phyloP scores from a whole-genome alignment of 768 basidiomycete genomes.

The Kwoniella sp. region DNA sequence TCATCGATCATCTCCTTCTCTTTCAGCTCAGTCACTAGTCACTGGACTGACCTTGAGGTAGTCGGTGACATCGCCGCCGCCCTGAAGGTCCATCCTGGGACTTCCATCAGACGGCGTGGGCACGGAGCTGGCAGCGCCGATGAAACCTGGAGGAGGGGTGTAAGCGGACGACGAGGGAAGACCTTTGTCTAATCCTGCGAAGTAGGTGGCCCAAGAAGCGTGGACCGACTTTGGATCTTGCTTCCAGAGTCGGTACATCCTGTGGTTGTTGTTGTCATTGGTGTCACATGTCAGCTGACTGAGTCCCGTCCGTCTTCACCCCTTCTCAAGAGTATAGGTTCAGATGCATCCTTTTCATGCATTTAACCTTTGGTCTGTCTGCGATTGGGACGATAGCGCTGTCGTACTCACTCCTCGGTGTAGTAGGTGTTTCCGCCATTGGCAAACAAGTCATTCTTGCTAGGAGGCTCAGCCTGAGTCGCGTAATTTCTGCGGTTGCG shows the following conservation, averaged over 20 bases:
- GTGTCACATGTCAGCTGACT: slow-evolving; percentile 6
- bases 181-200: slow-evolving; percentile 88
- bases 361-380: background rate
- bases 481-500: slow-evolving; percentile 35
- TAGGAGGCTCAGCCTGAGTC: slow-evolving; percentile 49
- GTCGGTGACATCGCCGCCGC: slow-evolving; percentile 75
- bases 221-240: slow-evolving; percentile 91
- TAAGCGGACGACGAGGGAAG: slow-evolving; percentile 70
- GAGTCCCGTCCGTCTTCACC: background rate
- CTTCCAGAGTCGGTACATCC: slow-evolving; percentile 78
- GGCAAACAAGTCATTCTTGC: slow-evolving; percentile 65
- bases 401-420: slow-evolving; percentile 66
- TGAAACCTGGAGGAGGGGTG: slow-evolving; percentile 73
- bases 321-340: background rate
- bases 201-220: slow-evolving; percentile 91
- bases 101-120: slow-evolving; percentile 76
- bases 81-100: slow-evolving; percentile 67
- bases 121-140: slow-evolving; percentile 58
- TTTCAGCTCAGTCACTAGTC: no score
- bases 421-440: slow-evolving; percentile 95
- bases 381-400: background rate
- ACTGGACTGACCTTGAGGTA: slow-evolving; percentile 78
- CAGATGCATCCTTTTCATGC: background rate
- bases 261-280: slow-evolving; percentile 10
- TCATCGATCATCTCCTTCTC: no score